Evolutionary conservation across 2,329 filamentous ascomycete species (phyloP).

Genomic region (Calonectria crousiana): DNA sequence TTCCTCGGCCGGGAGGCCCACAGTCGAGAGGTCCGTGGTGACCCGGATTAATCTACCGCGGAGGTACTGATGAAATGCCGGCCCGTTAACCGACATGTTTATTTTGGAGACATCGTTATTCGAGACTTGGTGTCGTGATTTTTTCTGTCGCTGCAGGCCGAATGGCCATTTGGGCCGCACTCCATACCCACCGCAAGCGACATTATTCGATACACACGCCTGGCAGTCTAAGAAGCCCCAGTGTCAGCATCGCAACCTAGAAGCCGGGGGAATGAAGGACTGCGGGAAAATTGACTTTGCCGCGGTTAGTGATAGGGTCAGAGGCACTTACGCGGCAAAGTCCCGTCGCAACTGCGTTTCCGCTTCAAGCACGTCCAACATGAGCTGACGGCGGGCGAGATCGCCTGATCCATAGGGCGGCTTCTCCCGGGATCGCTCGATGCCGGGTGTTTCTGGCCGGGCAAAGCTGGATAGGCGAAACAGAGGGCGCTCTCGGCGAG

Average conservation of each 20-base stretch:
- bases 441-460: not conserved
- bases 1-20: not conserved
- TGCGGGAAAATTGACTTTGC: too few species aligned
- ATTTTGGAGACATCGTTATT: not conserved
- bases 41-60: not conserved
- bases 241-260: not conserved
- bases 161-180: not conserved
- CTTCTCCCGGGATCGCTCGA: not conserved
- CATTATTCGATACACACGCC: not conserved
- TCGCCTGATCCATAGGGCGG: not conserved
- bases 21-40: not conserved
- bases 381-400: not conserved
- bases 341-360: not conserved
- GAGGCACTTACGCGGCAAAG: not conserved
- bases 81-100: not conserved
- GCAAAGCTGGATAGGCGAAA: not conserved
- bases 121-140: not conserved
- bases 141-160: not conserved
- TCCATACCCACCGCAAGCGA: not conserved
- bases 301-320: not conserved
- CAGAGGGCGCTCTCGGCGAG: not conserved
- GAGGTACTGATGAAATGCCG: not conserved
- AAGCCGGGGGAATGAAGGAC: not conserved
- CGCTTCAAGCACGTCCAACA: constrained; percentile 8
- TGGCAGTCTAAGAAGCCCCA: not conserved